A percentile compares a stretch with the other conserved stretches of the same genome.
Evolutionary conservation across 139 green algal genomes (phyloP).

Genomic region (Edaphochlamys debaryana): DNA sequence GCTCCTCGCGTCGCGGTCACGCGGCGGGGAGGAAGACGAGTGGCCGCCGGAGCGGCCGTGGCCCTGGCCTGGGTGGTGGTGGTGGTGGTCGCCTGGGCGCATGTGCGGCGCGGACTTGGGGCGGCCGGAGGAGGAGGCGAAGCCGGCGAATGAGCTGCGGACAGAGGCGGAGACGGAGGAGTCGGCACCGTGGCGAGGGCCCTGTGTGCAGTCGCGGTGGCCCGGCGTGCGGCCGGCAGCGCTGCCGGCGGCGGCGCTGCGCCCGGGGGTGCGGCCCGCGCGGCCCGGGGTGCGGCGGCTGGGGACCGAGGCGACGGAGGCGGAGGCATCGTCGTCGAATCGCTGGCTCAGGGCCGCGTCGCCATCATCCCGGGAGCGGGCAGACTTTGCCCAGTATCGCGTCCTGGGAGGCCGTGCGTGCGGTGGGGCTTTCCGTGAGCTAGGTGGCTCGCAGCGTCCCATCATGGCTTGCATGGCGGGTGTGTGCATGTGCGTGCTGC

Average conservation of each 20-base stretch:
- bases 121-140: not conserved
- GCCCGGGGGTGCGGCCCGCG: not conserved
- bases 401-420: not conserved
- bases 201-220: not conserved
- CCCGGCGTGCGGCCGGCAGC: not conserved
- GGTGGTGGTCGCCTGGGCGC: not conserved
- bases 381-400: no score
- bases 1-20: no score
- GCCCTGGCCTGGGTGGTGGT: no score
- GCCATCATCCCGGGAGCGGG: no score
- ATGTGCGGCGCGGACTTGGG: conserved; percentile 29
- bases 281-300: no score
- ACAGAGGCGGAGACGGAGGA: not conserved
- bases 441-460: no score
- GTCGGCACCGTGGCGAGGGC: not conserved
- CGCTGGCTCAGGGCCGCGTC: not conserved
- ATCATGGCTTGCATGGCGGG: no score
- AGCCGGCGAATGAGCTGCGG: conserved; percentile 5
- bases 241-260: not conserved
- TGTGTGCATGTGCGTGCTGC: no score
- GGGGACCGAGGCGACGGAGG: no score
- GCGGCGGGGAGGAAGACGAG: no score
- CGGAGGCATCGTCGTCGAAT: not conserved
- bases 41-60: no score
- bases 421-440: no score